Base-by-base conservation (phyloP, 441 rosid species). In the Adansonia rubrostipa region DNA sequence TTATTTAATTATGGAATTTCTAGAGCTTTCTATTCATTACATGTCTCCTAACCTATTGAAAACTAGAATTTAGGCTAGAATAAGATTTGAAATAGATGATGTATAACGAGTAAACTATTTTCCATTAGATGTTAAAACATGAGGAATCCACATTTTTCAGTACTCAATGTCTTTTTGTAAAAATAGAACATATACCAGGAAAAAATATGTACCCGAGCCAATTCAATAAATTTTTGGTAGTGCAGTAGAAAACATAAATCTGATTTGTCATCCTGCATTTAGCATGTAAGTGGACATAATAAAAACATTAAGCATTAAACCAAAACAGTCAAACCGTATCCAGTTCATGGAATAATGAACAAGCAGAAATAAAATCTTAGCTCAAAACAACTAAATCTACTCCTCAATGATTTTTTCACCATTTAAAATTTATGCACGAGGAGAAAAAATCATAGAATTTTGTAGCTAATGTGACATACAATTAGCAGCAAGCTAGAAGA, bases 211-310 rank as follows among this genome's bases (percentile, higher is more conserved):
- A 96, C 98, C 97, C 97, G 94, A 73, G 92, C 89, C 66, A 94
- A 80, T 86, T 96, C 99, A 42, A 96, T 90, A 80, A 96, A 94
- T 71, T 90, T 92, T 81, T 96, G 98, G 82, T 96, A 88, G 85
- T 89, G 93, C 80, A 96, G 92, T 77, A 96, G 90, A 85, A 94
- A 92, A 79, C 97, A 94, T 48, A 89, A 87, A 17, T 88, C 92
- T 19, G 98, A 92, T 85, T 89, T 92, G 75, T 92, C 96, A 76
- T 92, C 97, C 99, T 94, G 96, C 87, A 85, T 61, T 77, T 42
- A 87, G 13, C 60, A 78, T 79, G 58, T 4, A 6, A 54, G 74
- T 7, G 10, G 70, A 83, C 51, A 71, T 40, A 75, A 80, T 58
- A 60, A 58, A 72, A 62, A 76, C 67, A 72, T 20, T 48, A 73